These are phyloP conservation scores for Polyporus tsugae DNA, from an alignment of 1,284 basidiomycete genomes.

Conservation along the genomic window DNA sequence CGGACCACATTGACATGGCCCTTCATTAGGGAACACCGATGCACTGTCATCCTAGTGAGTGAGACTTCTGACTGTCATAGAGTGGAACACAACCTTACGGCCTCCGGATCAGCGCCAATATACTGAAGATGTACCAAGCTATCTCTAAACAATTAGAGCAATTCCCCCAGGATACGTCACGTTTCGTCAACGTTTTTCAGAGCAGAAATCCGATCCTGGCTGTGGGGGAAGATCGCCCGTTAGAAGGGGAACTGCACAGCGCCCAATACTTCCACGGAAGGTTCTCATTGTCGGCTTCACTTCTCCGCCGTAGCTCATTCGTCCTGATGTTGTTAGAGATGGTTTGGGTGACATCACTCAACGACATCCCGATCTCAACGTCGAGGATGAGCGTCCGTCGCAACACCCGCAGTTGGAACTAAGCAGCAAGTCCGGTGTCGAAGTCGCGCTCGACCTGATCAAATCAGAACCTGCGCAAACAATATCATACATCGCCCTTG, in stretches of 20 bases:
- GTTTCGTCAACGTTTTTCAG: slow-evolving; percentile 69
- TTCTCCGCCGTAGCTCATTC: not conserved
- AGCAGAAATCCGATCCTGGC: slow-evolving; percentile 67
- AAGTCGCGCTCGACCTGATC: slow-evolving; percentile 78
- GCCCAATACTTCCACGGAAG: slow-evolving; percentile 91
- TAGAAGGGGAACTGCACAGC: slow-evolving; percentile 79
- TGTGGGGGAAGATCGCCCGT: slow-evolving; percentile 74
- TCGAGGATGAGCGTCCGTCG: slow-evolving; percentile 45
- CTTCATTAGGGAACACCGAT: slow-evolving; percentile 72
- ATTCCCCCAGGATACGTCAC: slow-evolving; percentile 59
- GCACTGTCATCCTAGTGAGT: slow-evolving; percentile 65
- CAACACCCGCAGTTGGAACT: slow-evolving; percentile 60
- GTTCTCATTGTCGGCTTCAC: slow-evolving; percentile 45
- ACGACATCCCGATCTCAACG: slow-evolving; percentile 78
- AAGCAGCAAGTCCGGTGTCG: slow-evolving; percentile 59
- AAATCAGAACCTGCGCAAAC: slow-evolving; percentile 62
- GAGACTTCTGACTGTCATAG: not conserved
- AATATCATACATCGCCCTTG: slow-evolving; percentile 87
- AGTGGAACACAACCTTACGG: too few species aligned
- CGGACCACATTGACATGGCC: not conserved
- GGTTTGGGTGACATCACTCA: slow-evolving; percentile 80
- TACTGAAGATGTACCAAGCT: slow-evolving; percentile 81
- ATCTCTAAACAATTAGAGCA: slow-evolving; percentile 71
- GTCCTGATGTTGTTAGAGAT: slow-evolving; percentile 56
- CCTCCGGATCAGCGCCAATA: slow-evolving; percentile 63